Base-by-base conservation (phyloP, 2,329 filamentous ascomycete species). In the Alternaria angustiovoidea region DNA sequence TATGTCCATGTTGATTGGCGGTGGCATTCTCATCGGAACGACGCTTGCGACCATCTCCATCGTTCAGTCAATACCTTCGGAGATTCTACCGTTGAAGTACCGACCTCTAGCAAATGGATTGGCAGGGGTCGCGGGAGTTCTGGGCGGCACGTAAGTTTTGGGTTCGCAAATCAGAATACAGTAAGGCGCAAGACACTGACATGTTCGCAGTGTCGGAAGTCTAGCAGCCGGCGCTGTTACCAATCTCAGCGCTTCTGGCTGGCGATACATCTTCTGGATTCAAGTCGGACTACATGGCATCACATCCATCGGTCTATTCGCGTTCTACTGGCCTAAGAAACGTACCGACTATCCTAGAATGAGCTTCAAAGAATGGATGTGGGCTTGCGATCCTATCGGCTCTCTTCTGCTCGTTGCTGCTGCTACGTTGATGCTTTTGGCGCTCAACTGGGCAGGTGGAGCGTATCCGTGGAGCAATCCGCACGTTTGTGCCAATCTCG, bases 211-310 rank as follows among this genome's bases (percentile, higher is more conserved):
- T 1, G 74, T 85, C 16, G 85, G 83, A 12, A 73, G 77, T 12
- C 76, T 87, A 5, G 81, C 82, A 26, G 83, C 84, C 7, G 85
- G 85, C 2, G 84, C 80, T 7, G 81, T 86, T 2, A 86, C 85
- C 0, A 84, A 85, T 59, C 69, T 79, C 12, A 76, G 77, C 52
- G 63, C 78, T 0, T 75, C 71, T 1, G 85, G 85, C 20, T 87
- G 85, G 85, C 78, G 85, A 2, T 81, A 82, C 64, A 87, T 87
- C 64, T 87, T 86, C 68, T 87, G 85, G 85, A 85, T 87, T 14
- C 85, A 87, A 71, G 84, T 85, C 1, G 84, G 78, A 7, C 82
- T 87, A 60, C 84, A 86, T 61, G 78, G 80, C 8, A 72, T 80
- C 14, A 85, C 83, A 0, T 78, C 80, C 2, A 36, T 84, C 0